phyloP scores from a whole-genome alignment of 495 filamentous ascomycete species.

The Penicillium mononematosum region DNA sequence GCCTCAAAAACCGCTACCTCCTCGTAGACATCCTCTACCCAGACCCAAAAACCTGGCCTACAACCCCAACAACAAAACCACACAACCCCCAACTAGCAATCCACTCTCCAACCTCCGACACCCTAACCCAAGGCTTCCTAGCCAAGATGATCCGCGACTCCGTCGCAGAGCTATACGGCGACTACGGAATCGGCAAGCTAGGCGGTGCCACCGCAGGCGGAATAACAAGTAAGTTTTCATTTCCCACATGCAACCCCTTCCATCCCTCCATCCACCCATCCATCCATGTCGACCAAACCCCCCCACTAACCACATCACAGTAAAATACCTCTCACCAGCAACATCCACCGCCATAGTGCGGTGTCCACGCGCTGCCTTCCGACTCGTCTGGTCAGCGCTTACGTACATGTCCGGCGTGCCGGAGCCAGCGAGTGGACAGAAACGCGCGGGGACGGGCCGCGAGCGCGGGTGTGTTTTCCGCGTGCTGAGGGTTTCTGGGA shows the following conservation, averaged over 20 bases:
- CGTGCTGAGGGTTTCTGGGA: constrained; percentile 90
- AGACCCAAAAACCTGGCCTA: constrained; percentile 43
- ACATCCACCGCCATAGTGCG: constrained; percentile 91
- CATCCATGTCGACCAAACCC: not conserved
- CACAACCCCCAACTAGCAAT: constrained; percentile 56
- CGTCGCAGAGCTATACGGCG: constrained; percentile 76
- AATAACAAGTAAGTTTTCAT: constrained; percentile 54
- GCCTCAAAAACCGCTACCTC: constrained; percentile 92
- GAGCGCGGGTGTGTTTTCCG: constrained; percentile 67
- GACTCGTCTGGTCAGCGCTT: constrained; percentile 85
- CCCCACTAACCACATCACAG: constrained; percentile 40
- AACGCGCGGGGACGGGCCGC: constrained; percentile 34
- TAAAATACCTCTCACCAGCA: constrained; percentile 90
- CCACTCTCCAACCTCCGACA: constrained; percentile 70
- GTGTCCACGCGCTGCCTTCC: constrained; percentile 72
- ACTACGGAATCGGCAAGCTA: constrained; percentile 73
- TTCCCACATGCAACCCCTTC: not conserved
- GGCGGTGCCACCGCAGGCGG: constrained; percentile 56
- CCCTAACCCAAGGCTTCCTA: constrained; percentile 61
- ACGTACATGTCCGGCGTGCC: constrained; percentile 77
- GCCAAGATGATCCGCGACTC: constrained; percentile 65
- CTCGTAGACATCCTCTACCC: constrained; percentile 91
- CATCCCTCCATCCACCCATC: not conserved
- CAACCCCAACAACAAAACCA: constrained; percentile 11
- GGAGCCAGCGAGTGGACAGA: constrained; percentile 20